Evolutionary conservation across 228 moss, liverwort and hornwort species (phyloP).

Genomic region (Sphagnum fallax): DNA sequence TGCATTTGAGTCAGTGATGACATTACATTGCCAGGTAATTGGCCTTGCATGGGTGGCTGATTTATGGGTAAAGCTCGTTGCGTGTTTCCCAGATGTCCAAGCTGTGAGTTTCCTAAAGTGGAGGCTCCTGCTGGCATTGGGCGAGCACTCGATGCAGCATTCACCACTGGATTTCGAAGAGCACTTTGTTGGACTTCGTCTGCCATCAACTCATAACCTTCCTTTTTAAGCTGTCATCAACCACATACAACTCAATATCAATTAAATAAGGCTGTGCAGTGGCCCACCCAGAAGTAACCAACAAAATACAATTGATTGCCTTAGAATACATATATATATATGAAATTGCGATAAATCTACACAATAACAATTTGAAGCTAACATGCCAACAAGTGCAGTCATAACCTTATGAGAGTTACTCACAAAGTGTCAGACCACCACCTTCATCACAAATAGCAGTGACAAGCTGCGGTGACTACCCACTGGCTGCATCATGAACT

Average conservation of each 20-base stretch:
- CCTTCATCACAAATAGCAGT: too few relatives aligned
- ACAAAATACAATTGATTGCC: background rate
- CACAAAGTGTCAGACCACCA: too few relatives aligned
- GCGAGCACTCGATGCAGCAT: conserved; percentile 91
- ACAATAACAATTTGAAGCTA: too few relatives aligned
- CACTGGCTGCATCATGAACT: too few relatives aligned
- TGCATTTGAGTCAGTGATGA: conserved; percentile 71
- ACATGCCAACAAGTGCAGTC: too few relatives aligned
- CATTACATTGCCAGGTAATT: conserved; percentile 45
- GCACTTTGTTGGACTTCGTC: conserved; percentile 81
- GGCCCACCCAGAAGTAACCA: too few relatives aligned
- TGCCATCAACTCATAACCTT: conserved; percentile 79
- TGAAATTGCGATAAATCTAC: too few relatives aligned
- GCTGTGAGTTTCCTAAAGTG: conserved; percentile 65
- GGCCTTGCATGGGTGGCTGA: conserved; percentile 70
- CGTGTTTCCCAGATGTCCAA: conserved; percentile 57
- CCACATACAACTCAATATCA: background rate
- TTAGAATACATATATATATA: too few relatives aligned
- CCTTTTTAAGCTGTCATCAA: conserved; percentile 78
- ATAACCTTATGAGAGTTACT: too few relatives aligned
- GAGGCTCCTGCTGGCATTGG: conserved; percentile 98
- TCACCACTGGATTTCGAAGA: conserved; percentile 66
- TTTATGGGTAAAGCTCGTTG: conserved; percentile 59
- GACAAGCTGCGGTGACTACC: too few relatives aligned
- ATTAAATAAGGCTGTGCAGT: background rate